These are phyloP conservation scores for Goniomonas avonlea DNA, from an alignment of 78 protist species.

Conservation along the genomic window DNA sequence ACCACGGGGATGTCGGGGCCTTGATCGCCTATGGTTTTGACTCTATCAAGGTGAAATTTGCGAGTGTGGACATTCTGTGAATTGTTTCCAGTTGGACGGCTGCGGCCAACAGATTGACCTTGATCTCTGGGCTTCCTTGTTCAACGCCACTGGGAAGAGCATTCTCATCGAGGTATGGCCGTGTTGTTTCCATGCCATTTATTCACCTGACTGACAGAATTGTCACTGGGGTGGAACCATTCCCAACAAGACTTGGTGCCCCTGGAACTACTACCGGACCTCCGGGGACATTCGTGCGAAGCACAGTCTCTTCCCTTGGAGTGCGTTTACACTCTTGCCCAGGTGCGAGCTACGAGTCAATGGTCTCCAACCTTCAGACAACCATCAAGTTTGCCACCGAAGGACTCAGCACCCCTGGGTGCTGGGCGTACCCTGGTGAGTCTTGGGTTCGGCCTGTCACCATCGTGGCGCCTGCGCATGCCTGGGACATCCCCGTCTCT, in stretches of 20 bases:
- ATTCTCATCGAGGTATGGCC: no score
- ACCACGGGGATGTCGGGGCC: slow-evolving; percentile 17
- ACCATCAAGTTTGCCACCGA: not conserved
- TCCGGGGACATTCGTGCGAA: slow-evolving; percentile 28
- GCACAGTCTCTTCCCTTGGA: no score
- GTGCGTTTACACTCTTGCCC: no score
- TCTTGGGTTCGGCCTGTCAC: no score
- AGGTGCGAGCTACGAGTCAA: slow-evolving; percentile 6
- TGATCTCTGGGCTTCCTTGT: not conserved
- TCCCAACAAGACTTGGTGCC: slow-evolving; percentile 28
- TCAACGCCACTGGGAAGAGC: slow-evolving; percentile 20
- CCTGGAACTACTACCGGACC: slow-evolving; percentile 38
- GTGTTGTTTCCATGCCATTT: no score
- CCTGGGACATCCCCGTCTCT: no score
- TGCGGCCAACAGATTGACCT: slow-evolving; percentile 24
- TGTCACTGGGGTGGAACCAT: slow-evolving; percentile 45
- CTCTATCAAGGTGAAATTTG: not conserved
- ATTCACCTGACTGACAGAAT: no score
- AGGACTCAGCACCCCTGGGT: slow-evolving; percentile 23
- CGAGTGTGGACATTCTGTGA: not conserved
- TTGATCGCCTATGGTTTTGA: not conserved
- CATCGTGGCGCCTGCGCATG: no score
- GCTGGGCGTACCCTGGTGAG: slow-evolving; percentile 60
- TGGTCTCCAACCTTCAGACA: slow-evolving; percentile 30
- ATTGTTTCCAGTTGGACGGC: slow-evolving; percentile 35